phyloP scores from a whole-genome alignment of 2,329 filamentous ascomycete species.

The Monosporascus sp. region DNA sequence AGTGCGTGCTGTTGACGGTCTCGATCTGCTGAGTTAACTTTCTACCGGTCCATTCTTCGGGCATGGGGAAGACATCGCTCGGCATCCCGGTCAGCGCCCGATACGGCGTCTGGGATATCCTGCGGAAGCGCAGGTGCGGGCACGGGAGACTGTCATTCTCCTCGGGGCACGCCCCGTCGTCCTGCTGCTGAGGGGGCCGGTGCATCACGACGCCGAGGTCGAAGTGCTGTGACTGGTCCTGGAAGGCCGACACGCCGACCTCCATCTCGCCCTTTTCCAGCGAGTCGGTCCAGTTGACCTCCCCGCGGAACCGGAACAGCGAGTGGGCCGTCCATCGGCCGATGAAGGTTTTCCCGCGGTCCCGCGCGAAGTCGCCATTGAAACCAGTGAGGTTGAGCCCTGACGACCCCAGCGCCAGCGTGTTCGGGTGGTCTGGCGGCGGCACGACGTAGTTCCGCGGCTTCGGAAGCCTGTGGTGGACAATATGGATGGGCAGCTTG shows the following conservation, averaged over 20 bases:
- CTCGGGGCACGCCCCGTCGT: not conserved
- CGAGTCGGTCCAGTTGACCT: not conserved
- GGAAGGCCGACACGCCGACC: not conserved
- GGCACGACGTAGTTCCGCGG: not conserved
- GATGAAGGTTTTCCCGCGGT: not conserved
- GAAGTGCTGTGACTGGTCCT: conserved; percentile 1
- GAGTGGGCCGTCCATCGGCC: not conserved
- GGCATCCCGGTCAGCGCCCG: conserved; percentile 1
- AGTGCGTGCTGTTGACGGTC: conserved; percentile 9
- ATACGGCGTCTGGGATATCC: conserved; percentile 6
- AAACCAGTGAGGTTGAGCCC: not conserved
- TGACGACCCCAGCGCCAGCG: not conserved
- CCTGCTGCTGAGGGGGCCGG: not conserved
- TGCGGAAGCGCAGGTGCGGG: not conserved
- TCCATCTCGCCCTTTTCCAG: not conserved
- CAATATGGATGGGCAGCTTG: not conserved
- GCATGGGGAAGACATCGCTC: conserved; percentile 1
- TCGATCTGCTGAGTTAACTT: conserved; percentile 7
- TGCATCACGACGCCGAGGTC: conserved; percentile 23
- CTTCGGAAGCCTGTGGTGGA: not conserved
- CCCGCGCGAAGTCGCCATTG: not conserved
- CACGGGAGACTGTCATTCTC: not conserved
- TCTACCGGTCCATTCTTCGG: conserved; percentile 3
- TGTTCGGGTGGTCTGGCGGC: not conserved
- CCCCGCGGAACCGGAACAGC: not conserved